phyloP scores from a whole-genome alignment of 257 asterid genomes.

The Solanum rostratum region DNA sequence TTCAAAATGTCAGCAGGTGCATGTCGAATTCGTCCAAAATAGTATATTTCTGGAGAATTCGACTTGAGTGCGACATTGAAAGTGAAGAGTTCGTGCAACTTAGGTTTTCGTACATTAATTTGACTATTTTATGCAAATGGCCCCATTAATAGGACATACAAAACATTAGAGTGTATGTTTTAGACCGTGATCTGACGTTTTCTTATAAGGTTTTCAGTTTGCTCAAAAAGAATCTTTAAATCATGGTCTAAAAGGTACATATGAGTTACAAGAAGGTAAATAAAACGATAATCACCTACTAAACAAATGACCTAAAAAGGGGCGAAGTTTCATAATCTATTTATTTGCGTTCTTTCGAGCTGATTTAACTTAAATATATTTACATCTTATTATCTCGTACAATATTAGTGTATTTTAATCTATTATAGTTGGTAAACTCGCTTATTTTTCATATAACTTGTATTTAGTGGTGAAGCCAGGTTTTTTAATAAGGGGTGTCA shows the following conservation, averaged over 20 bases:
- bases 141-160: not conserved
- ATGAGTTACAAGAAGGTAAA: not conserved
- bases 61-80: too few species aligned
- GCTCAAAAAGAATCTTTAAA: not conserved
- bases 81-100: too few species aligned
- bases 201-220: not conserved
- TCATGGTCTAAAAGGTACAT: not conserved
- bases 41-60: too few species aligned
- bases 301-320: not conserved
- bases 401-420: not conserved
- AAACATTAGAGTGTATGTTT: not conserved
- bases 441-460: not conserved
- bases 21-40: too few species aligned
- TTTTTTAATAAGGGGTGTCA: too few species aligned
- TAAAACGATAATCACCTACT: not conserved
- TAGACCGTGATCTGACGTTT: not conserved
- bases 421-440: not conserved
- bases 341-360: not conserved
- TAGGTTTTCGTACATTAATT: not conserved
- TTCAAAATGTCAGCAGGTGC: too few species aligned
- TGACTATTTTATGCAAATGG: not conserved
- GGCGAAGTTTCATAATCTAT: not conserved
- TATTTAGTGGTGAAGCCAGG: too few species aligned
- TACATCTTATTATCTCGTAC: not conserved
- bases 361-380: not conserved